Conservation (phyloP, 495 filamentous ascomycete species). For the Diplogelasinospora grovesii region DNA sequence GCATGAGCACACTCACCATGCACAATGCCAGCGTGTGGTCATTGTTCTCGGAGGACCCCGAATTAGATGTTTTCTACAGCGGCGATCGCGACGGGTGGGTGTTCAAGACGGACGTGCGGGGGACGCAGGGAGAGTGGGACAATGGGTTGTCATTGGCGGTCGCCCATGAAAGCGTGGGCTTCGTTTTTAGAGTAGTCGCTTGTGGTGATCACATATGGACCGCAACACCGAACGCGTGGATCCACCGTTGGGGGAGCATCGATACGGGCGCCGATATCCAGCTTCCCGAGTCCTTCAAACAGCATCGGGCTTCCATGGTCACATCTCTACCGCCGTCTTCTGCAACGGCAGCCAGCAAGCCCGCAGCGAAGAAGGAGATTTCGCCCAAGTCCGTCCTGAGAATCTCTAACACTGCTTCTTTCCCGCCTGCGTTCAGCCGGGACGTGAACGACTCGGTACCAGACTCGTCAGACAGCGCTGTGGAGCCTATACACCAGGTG, state of each 20-base stretch:
- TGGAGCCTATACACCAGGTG: slow-evolving; percentile 63
- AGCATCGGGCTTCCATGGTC: slow-evolving; percentile 46
- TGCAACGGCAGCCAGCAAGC: slow-evolving; percentile 24
- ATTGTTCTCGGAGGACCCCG: slow-evolving; percentile 79
- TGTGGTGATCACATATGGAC: slow-evolving; percentile 85
- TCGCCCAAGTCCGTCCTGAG: slow-evolving; percentile 67
- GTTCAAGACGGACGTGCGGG: slow-evolving; percentile 85
- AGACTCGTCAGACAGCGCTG: slow-evolving; percentile 50
- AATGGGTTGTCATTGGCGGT: slow-evolving; percentile 84
- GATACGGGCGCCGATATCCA: slow-evolving; percentile 58
- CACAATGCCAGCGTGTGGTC: slow-evolving; percentile 98
- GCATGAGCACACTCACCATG: slow-evolving; percentile 97
- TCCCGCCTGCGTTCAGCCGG: slow-evolving; percentile 47
- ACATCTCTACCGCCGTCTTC: slow-evolving; percentile 9
- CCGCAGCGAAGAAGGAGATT: slow-evolving; percentile 55
- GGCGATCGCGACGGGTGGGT: slow-evolving; percentile 86
- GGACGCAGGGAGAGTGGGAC: slow-evolving; percentile 65
- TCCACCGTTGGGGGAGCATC: slow-evolving; percentile 88
- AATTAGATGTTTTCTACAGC: slow-evolving; percentile 86
- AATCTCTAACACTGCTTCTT: slow-evolving; percentile 75
- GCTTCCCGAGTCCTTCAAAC: slow-evolving; percentile 47
- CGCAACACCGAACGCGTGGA: slow-evolving; percentile 85
- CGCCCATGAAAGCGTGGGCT: slow-evolving; percentile 82
- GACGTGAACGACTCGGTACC: slow-evolving; percentile 39
- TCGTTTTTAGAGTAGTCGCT: slow-evolving; percentile 78